phyloP scores from a whole-genome alignment of 1,139 yeast genomes.

The Saccharomyces hybrid region DNA sequence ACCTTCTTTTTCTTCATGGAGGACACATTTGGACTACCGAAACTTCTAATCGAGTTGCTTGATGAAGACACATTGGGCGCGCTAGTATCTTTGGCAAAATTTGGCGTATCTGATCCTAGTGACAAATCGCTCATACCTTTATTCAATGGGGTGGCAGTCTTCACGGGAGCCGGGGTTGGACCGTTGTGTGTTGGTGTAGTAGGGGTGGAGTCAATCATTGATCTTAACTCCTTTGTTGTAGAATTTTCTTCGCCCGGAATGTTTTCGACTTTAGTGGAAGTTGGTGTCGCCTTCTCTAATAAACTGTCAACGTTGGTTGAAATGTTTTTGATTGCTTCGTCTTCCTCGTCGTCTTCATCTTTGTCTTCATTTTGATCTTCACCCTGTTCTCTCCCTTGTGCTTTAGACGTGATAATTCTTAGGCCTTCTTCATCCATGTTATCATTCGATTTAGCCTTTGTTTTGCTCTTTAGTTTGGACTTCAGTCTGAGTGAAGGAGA shows the following conservation, averaged over 20 bases:
- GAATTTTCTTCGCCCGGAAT: neutral
- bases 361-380: conserved; percentile 1
- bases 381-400: conserved; percentile 5
- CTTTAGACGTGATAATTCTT: neutral
- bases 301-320: conserved; percentile 7
- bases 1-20: conserved; percentile 2
- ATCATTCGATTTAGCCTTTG: neutral
- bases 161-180: neutral
- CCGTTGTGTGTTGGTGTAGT: neutral
- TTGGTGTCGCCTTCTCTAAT: conserved; percentile 9
- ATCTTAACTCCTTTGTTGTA: neutral
- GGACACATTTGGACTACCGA: conserved; percentile 1
- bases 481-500: conserved; percentile 10
- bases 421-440: neutral
- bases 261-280: neutral
- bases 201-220: neutral
- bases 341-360: conserved; percentile 1
- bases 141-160: neutral
- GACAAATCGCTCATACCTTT: neutral
- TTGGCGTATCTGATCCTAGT: neutral
- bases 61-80: neutral
- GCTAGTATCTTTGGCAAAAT: neutral
- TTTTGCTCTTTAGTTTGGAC: neutral
- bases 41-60: neutral
- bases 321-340: neutral